Percentiles rank a stretch among this genome's conserved stretches.
phyloP scores from a whole-genome alignment of 352 stramenopile genomes.

The Phytopythium mirpurense region DNA sequence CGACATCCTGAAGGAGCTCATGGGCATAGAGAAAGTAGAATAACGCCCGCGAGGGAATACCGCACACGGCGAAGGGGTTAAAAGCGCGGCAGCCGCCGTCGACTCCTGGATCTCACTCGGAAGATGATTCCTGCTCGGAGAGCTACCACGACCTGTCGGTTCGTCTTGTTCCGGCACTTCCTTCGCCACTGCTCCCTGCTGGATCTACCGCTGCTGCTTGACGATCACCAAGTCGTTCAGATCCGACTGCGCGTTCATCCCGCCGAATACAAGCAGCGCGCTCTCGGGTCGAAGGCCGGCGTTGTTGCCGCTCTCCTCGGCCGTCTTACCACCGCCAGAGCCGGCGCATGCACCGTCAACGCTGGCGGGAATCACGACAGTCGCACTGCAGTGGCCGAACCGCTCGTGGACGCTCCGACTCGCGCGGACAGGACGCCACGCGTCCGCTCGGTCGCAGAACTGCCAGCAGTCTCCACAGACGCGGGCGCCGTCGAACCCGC shows the following conservation, averaged over 20 bases:
- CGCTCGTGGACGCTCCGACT: constrained; percentile 15
- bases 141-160: background rate
- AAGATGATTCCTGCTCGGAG: background rate
- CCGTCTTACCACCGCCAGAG: constrained; percentile 4
- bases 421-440: constrained; percentile 14
- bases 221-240: constrained; percentile 36
- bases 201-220: background rate
- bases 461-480: constrained; percentile 44
- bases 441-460: constrained; percentile 41
- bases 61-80: too few relatives aligned
- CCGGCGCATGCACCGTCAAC: background rate
- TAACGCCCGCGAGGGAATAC: constrained; percentile 12
- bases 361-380: constrained; percentile 9
- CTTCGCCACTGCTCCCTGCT: background rate
- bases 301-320: background rate
- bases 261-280: constrained; percentile 47
- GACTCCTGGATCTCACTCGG: background rate
- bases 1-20: constrained; percentile 83
- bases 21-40: constrained; percentile 78
- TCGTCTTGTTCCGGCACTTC: background rate
- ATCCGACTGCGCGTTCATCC: constrained; percentile 45
- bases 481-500: constrained; percentile 39
- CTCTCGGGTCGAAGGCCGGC: background rate
- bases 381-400: constrained; percentile 44
- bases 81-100: background rate